Base-by-base conservation (phyloP, 116 monocot species). In the Trichopus zeylanicus region DNA sequence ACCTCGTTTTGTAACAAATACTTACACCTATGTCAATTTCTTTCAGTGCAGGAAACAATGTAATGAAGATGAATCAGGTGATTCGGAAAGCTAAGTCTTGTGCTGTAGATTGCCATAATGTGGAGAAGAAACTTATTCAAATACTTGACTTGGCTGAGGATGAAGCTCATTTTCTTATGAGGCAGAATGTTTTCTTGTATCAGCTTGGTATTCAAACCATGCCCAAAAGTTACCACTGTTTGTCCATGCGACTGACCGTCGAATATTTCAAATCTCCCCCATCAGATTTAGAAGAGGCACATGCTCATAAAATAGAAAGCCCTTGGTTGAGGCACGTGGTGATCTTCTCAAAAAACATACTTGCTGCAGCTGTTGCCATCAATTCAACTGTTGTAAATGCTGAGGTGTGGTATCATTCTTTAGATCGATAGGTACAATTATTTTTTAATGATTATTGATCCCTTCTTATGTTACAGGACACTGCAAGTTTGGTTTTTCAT, bases 91-190 rank as follows among this genome's bases (percentile, higher is more conserved):
- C 74, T 56, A 78, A 67, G 37, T 65, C 53, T 55, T 74, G 70
- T 47, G 12, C 54, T 15, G 55, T 78, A n/a, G 78, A 83, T 26
- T 83, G 78, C 55, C 62, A 25, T 56, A 78, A 83, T 55, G 48
- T 83, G 59, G 82, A 83, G 53, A 77, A 71, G 58, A 83, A 83
- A 54, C 64, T 83, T 11, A 73, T 73, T 12, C 82, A 83, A 51
- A 38, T 83, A 51, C 67, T 83, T 51, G 73, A 73, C 58, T 34
- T 83, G 57, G 74, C 82, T 21, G 74, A 83, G 56, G 70, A 77
- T 48, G 82, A 83, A 73, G 70, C 74, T 55, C 60, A 78, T 64
- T 83, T 83, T 67, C 82, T 78, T 65, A 74, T 74, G 78, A 74
- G 70, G 46, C 78, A 83, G 55, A 78, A 78, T 67, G 78, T 78